phyloP scores from a whole-genome alignment of 1,284 basidiomycete species.

The Irpex sp. region DNA sequence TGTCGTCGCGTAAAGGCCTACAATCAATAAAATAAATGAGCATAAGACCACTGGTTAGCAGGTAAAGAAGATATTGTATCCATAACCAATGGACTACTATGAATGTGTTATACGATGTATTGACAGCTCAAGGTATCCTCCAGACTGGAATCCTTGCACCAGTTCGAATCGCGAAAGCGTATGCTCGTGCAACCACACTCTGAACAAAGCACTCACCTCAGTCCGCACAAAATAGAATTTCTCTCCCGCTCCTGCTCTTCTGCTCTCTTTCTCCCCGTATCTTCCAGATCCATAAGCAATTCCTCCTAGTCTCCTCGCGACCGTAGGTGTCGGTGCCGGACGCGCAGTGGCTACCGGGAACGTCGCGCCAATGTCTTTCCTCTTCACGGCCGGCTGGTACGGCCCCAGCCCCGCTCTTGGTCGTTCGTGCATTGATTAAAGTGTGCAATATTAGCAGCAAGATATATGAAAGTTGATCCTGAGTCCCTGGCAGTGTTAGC shows the following conservation, averaged over 20 bases:
- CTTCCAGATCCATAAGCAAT: background rate
- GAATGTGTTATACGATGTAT: too few species aligned
- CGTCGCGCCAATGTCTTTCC: background rate
- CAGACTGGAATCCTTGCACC: too few species aligned
- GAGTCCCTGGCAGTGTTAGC: too few species aligned
- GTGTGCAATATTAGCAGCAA: too few species aligned
- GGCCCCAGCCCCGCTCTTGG: background rate
- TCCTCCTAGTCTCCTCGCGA: background rate
- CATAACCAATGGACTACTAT: too few species aligned
- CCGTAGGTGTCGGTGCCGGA: background rate
- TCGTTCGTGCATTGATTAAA: too few species aligned
- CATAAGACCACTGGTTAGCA: too few species aligned
- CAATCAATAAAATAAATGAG: background rate
- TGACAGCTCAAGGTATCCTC: too few species aligned
- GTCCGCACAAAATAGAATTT: background rate
- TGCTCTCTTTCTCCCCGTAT: background rate
- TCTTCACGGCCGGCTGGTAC: background rate
- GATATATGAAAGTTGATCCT: too few species aligned
- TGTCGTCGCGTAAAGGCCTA: background rate
- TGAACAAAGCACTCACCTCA: background rate
- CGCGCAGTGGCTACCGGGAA: background rate
- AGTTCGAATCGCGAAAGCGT: too few species aligned
- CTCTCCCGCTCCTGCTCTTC: background rate
- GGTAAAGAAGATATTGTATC: too few species aligned
- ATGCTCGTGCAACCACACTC: too few species aligned